A percentile compares a stretch with the other conserved stretches of the same genome.
phyloP scores from a whole-genome alignment of 352 stramenopile species.

The Plasmopara muralis region DNA sequence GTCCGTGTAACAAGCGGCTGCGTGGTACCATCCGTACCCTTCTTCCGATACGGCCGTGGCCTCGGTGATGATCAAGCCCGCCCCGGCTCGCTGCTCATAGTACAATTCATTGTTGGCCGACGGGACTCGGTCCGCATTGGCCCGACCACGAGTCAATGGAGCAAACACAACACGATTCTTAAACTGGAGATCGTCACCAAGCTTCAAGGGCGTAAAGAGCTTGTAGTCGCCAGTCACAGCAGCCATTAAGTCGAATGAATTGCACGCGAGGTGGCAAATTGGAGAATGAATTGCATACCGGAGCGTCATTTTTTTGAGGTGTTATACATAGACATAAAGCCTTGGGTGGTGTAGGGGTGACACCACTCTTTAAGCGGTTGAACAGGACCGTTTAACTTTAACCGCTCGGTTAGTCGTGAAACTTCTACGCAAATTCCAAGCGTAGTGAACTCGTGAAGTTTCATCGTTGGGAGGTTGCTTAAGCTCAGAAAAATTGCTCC shows the following conservation, averaged over 20 bases:
- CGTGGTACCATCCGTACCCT: slow-evolving; percentile 15
- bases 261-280: slow-evolving; percentile 8
- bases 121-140: slow-evolving; percentile 15
- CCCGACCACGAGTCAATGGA: slow-evolving; percentile 14
- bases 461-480: too few species aligned
- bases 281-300: slow-evolving; percentile 4
- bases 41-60: slow-evolving; percentile 16
- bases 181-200: slow-evolving; percentile 26
- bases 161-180: slow-evolving; percentile 21
- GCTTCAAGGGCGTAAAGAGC: slow-evolving; percentile 34
- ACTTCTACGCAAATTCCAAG: too few species aligned
- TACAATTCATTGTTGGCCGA: slow-evolving; percentile 19
- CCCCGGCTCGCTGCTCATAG: slow-evolving; percentile 19
- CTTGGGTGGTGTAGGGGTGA: too few species aligned
- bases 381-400: too few species aligned
- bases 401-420: too few species aligned
- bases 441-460: too few species aligned
- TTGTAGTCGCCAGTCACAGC: slow-evolving; percentile 21
- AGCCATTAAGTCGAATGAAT: slow-evolving; percentile 1
- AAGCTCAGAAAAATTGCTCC: too few species aligned
- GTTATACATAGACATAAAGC: too few species aligned
- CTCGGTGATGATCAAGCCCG: slow-evolving; percentile 15
- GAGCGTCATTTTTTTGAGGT: too few species aligned
- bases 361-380: too few species aligned
- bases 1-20: slow-evolving; percentile 15